Percentiles rank a stretch among this genome's conserved stretches.
phyloP scores from a whole-genome alignment of 257 asterid species.

The Jasminum sambac region DNA sequence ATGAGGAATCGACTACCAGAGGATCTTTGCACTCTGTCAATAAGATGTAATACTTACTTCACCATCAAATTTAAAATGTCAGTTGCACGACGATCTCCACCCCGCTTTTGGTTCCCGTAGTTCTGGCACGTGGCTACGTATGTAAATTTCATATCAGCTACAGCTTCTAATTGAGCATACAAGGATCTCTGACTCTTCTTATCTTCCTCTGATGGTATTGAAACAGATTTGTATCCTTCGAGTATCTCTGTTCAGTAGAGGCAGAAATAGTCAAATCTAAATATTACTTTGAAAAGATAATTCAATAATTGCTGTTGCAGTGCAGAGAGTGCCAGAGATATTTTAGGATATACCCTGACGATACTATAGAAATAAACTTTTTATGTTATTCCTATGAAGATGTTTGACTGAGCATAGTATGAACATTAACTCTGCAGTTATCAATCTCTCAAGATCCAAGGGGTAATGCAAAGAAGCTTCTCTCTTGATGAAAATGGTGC shows the following conservation, averaged over 20 bases:
- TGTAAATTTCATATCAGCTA: constrained; percentile 98
- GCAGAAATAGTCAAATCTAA: constrained; percentile 19
- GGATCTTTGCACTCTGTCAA: constrained; percentile 19
- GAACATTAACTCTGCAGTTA: background rate
- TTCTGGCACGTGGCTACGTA: constrained; percentile 97
- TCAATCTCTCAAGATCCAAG: background rate
- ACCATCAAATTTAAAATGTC: constrained; percentile 97
- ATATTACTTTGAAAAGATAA: background rate
- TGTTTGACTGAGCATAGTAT: background rate
- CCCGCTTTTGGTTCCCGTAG: constrained; percentile 92
- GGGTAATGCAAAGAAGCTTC: background rate
- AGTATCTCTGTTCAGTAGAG: constrained; percentile 66
- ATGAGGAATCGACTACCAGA: background rate
- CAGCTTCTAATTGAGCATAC: constrained; percentile 58
- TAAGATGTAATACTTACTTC: constrained; percentile 59
- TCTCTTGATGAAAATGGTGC: too few relatives aligned
- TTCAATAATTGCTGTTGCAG: constrained; percentile 29
- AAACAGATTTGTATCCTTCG: constrained; percentile 73
- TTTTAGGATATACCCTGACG: background rate
- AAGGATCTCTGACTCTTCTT: constrained; percentile 58
- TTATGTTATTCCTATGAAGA: too few relatives aligned
- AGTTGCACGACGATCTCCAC: constrained; percentile 99
- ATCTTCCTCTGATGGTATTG: constrained; percentile 48
- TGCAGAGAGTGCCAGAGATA: background rate
- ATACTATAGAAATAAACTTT: background rate